Evolutionary conservation across 1,139 yeast species (phyloP), one percentile per base, ranked within the genome.

Genomic region (Sugiyamaella xylanicola): DNA sequence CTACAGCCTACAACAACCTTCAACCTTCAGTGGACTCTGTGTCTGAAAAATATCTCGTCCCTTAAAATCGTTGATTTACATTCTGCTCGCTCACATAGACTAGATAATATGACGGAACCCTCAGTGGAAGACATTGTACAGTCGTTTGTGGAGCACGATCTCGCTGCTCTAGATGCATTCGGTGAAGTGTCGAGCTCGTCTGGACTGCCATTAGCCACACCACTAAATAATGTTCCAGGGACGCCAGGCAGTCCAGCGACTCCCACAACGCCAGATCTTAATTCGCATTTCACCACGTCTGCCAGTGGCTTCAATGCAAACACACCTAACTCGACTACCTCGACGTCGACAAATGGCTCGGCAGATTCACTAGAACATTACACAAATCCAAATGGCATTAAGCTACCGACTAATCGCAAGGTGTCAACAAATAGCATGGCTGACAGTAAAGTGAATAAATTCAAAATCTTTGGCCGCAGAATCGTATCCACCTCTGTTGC

Each of bases 71-170:
- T n/a, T n/a, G n/a, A n/a, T n/a, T n/a, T n/a, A n/a, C n/a, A n/a
- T n/a, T n/a, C n/a, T n/a, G n/a, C n/a, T n/a, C n/a, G n/a, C n/a
- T n/a, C n/a, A n/a, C n/a, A n/a, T n/a, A 25, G 8, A 25, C 29
- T 25, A 25, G 5, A 5, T 9, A n/a, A 15, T 40, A 48, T 48
- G 54, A 17, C 50, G 15, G 58, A 61, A 35, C 15, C 37, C 13
- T 54, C 63, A 11, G 63, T 63, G 15, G 67, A 64, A 35, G 60
- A 62, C 43, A 63, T 62, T 27, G 63, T 64, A 43, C 59, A 59
- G 51, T 59, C 63, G 16, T 64, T 64, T 40, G 60, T 63, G 21
- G 59, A 57, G 21, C 59, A 61, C 36, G 67, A 64, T 43, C 60
- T 64, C 25, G 50, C 64, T n/a, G 49, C 61, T 27, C 56, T 64